Evolutionary conservation across 441 rosid species (phyloP), one percentile per base, ranked within the genome.

Genomic region (Aleurites moluccanus): DNA sequence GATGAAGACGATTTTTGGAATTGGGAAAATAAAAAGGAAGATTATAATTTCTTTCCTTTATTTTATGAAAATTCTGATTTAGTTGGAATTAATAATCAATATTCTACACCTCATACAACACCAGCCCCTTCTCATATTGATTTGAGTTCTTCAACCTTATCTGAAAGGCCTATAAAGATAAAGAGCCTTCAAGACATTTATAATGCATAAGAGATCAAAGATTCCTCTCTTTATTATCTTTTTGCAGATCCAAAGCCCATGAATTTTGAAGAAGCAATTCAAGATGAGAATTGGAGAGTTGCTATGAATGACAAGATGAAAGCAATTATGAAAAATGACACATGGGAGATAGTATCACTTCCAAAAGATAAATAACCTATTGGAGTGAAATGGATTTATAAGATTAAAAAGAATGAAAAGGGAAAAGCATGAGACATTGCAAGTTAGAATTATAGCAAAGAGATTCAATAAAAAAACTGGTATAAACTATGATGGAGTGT

Each of bases 311-410:
- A 72, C 20, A 56, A 78, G 6, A 72, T 70, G 5, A 11, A 56
- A 13, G 38, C 50, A 9, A 56, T 77, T 20, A 9, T 38, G 52
- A 77, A 77, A 13, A 72, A 77, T 28, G 6, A 77, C 11, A 72
- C 68, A 2, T 77, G 68, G 68, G 63, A 77, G 14, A 14, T 65
- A 9, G 3, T 7, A 23, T 1, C 35, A 21, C 63, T 65, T 42
- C 64, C 67, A 0, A 10, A 27, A 13, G 20, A 50, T 8, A 23
- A 63, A 0, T 2, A 55, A 53, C 33, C 10, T 6, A 20, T 70
- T 3, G 56, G 79, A 6, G 75, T 69, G 2, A 69, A 76, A 25
- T 76, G 64, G 71, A 45, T 76, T 2, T 70, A 35, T 59, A 70
- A 76, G 10, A 55, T 18, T 1, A 76, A 62, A n/a, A 52, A 62